phyloP scores from a whole-genome alignment of 164 flowering plant genomes.

The Pachysandra terminalis region DNA sequence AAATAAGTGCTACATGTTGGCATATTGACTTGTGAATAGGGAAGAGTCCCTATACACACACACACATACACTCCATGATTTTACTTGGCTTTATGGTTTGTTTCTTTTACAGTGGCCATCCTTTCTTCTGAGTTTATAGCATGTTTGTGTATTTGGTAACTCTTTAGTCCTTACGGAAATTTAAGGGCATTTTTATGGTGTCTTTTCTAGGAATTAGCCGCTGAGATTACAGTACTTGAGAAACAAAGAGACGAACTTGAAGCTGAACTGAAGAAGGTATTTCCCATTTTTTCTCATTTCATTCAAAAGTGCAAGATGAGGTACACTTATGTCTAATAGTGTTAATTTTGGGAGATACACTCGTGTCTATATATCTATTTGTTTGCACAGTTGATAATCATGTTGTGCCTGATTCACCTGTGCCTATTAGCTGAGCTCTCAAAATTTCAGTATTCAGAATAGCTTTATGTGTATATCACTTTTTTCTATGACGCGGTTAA shows the following conservation, averaged over 20 bases:
- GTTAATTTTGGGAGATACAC: background rate
- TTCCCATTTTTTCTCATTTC: background rate
- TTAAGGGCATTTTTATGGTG: conserved; percentile 1
- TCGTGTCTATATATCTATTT: too few species aligned
- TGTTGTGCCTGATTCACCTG: too few species aligned
- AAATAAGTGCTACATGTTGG: too few species aligned
- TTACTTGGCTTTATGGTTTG: too few species aligned
- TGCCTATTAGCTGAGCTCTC: too few species aligned
- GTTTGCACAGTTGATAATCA: background rate
- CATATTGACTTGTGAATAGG: too few species aligned
- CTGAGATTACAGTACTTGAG: conserved; percentile 59
- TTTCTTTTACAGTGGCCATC: background rate
- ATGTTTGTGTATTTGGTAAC: background rate
- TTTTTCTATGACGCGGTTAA: too few species aligned
- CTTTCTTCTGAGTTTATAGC: background rate
- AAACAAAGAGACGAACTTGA: conserved; percentile 65
- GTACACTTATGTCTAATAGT: background rate
- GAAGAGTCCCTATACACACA: too few species aligned
- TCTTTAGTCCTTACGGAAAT: background rate
- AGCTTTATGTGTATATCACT: too few species aligned
- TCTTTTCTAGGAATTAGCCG: conserved; percentile 58
- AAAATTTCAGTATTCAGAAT: too few species aligned
- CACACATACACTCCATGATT: background rate
- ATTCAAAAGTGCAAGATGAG: background rate
- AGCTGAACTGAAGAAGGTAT: conserved; percentile 70